These are phyloP conservation scores for Hortaea werneckii DNA, from an alignment of 2,329 filamentous ascomycete species.

Conservation along the genomic window DNA sequence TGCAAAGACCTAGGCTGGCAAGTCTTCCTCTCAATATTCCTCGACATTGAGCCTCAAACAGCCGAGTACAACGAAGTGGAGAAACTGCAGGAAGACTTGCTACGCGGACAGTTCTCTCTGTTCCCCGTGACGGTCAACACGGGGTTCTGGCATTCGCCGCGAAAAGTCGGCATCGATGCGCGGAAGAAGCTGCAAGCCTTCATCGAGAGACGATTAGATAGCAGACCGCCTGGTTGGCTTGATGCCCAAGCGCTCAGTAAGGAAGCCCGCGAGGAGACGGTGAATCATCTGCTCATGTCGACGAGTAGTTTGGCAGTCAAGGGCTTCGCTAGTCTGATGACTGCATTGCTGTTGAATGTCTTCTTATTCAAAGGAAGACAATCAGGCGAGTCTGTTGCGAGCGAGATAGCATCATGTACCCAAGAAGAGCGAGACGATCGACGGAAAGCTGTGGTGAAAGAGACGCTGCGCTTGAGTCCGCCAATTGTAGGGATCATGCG, in stretches of 20 bases:
- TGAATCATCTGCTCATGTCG: conserved; percentile 14
- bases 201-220: conserved; percentile 1
- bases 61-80: conserved; percentile 7
- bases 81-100: conserved; percentile 16
- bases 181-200: conserved; percentile 9
- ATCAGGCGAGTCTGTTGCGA: not conserved
- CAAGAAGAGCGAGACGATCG: not conserved
- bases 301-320: conserved; percentile 18
- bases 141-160: conserved; percentile 16
- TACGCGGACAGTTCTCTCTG: conserved; percentile 21
- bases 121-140: conserved; percentile 17
- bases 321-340: conserved; percentile 14
- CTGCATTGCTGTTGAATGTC: conserved; percentile 14
- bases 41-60: conserved; percentile 3
- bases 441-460: not conserved
- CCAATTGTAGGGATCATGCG: not conserved
- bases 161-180: conserved; percentile 13
- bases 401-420: not conserved
- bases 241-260: not conserved
- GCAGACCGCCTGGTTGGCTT: conserved; percentile 4
- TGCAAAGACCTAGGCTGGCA: conserved; percentile 19
- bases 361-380: conserved; percentile 3
- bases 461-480: not conserved
- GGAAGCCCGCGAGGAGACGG: conserved; percentile 7
- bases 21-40: conserved; percentile 14